Evolutionary conservation across 2,329 filamentous ascomycete species (phyloP).

Genomic region (Chaetothyriales sp.): DNA sequence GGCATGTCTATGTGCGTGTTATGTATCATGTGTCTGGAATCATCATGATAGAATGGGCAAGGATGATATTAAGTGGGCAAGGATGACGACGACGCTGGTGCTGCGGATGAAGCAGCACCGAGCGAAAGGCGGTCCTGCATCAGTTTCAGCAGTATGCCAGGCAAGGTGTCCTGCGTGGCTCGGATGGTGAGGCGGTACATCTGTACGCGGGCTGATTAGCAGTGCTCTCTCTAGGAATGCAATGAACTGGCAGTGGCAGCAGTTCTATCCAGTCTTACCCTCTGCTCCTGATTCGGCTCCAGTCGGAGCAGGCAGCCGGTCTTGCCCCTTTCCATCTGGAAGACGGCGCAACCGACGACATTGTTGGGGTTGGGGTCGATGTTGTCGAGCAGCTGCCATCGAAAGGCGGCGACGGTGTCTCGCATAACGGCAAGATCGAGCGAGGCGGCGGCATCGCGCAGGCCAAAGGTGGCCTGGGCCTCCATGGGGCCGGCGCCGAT

Average conservation of each 20-base stretch:
- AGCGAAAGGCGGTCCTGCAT: conserved; percentile 73
- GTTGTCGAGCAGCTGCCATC: conserved; percentile 67
- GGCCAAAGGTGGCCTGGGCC: conserved; percentile 67
- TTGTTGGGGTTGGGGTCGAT: conserved; percentile 92
- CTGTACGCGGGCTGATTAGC: conserved; percentile 35
- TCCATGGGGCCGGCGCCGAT: conserved; percentile 82
- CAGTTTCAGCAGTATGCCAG: conserved; percentile 61
- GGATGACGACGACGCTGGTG: background rate
- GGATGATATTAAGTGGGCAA: background rate
- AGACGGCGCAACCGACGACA: conserved; percentile 75
- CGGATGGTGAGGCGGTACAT: conserved; percentile 92
- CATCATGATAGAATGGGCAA: background rate
- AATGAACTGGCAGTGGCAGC: background rate
- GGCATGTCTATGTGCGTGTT: no score
- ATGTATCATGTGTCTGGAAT: no score
- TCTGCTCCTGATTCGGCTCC: conserved; percentile 84
- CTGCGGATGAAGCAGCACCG: conserved; percentile 21
- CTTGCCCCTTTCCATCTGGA: conserved; percentile 67
- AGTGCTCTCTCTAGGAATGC: conserved; percentile 6
- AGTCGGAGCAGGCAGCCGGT: conserved; percentile 85
- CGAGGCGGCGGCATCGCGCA: conserved; percentile 41
- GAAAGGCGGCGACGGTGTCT: conserved; percentile 44
- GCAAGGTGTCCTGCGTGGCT: conserved; percentile 83
- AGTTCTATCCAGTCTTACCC: conserved; percentile 42
- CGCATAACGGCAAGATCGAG: conserved; percentile 60